These are phyloP conservation scores for Monilinia fructicola DNA, from an alignment of 2,329 filamentous ascomycete species.

Conservation along the genomic window DNA sequence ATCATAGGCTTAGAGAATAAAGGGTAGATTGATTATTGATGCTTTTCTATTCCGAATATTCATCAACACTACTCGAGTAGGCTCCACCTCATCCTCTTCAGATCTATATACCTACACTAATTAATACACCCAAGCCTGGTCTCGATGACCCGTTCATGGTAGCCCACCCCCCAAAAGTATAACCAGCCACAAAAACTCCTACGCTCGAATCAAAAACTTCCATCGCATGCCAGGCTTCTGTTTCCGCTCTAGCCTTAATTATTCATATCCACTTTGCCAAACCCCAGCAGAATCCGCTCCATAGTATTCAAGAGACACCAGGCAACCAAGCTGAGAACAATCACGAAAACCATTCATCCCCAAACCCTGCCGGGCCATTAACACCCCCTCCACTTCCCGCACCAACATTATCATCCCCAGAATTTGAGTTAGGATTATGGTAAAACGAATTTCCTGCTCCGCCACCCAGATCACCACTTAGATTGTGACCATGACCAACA, in stretches of 20 bases:
- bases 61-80: too few relatives aligned
- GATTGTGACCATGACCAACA: not conserved
- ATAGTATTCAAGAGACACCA: not conserved
- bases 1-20: too few relatives aligned
- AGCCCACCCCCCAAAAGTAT: too few relatives aligned
- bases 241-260: not conserved
- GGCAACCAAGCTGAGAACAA: not conserved
- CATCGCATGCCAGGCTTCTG: not conserved
- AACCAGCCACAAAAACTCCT: conserved; percentile 6
- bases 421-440: not conserved
- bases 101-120: too few relatives aligned
- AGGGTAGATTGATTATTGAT: too few relatives aligned
- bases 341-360: not conserved
- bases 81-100: too few relatives aligned
- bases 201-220: not conserved
- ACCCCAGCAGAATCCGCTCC: not conserved
- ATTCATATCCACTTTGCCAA: not conserved
- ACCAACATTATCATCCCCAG: conserved; percentile 2
- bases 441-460: not conserved
- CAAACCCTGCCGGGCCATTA: not conserved
- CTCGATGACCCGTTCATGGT: too few relatives aligned
- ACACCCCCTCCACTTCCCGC: not conserved
- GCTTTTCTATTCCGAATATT: too few relatives aligned
- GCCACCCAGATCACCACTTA: not conserved
- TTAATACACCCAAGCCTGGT: too few relatives aligned